Base-by-base conservation (phyloP, 1,284 basidiomycete species). In the Cutaneotrichosporon curvatum region DNA sequence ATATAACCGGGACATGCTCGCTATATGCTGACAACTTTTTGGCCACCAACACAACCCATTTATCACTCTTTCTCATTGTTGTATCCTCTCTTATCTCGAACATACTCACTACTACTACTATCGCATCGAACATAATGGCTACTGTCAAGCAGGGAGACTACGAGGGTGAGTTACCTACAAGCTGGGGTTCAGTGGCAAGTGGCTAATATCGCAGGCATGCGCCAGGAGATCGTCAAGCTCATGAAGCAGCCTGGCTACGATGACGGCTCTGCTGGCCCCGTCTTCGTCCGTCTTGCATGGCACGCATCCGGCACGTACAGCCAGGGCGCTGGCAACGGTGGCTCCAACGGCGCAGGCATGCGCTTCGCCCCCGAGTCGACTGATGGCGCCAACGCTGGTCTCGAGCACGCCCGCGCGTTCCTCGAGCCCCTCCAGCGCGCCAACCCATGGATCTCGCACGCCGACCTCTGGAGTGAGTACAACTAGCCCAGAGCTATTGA, bases 371-470 rank as follows among this genome's bases (percentile, higher is more conserved):
- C 68, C 8, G 75, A 77, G 54, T 34, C 40, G 31, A 16, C 32
- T n/a, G 32, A 34, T 15, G 32, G 67, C 20, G 70, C 70, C 38
- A 72, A 72, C 45, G 70, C 68, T 21, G 76, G 76, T 41, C 65
- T 78, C n/a, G 63, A 73, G 52, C 70, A 75, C 56, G 76, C 76
- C 12, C 75, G 76, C 55, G 65, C 71, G 28, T 76, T 76, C 58
- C 65, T 76, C 41, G 64, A 75, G 43, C 75, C 75, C 22, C 70
- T 78, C 50, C 72, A 76, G 60, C 57, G 65, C 37, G 74, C 75
- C 57, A 74, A 76, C 62, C 62, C 70, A 0, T 77, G 75, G 76
- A 75, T 78, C 53, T 72, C 75, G 11, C 73, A 76, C 56, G 60
- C 75, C 21, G 76, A 77, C 57, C 62, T 72, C 14, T 74, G 73